Base-by-base conservation (phyloP, 371 early-diverging fungal genomes). In the Dinochytrium kinnereticum region DNA sequence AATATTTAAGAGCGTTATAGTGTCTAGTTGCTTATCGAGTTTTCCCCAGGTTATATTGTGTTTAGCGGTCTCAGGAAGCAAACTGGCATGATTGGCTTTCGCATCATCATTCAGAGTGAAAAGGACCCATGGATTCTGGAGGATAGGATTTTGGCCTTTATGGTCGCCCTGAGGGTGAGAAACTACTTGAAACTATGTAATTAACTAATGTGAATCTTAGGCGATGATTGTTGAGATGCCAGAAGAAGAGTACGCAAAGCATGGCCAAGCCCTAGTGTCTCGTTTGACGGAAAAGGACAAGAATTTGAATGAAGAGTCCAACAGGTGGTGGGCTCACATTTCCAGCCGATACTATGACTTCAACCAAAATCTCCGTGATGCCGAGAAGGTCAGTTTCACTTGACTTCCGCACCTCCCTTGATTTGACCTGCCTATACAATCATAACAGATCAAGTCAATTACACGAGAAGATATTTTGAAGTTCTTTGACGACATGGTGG, bases 71-170 rank as follows among this genome's bases (percentile, higher is more conserved):
- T 90, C 17, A 86, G 91, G 39, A 89, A 87, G 71, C 89, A 89
- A 51, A 85, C 91, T 0, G 90, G 91, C 0, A 84, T 86, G 15
- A 84, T 90, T 74, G 93, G 92, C 7, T 78, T 92, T 69, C 84
- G 94, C 0, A 84, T 97, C 65, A 86, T 96, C 33, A 76, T 98
- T 17, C 96, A 98, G 75, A 94, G 95, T 71, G 96, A 96, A 77
- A 80, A 88, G 3, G 92, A 91, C 59, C 94, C 98, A 0, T 81
- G 88, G n/a, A 93, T 92, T 78, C 82, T 96, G 40, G 93, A 95
- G 75, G 82, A 85, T 70, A 88, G 97, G 40, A 91, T 96, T 67
- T 92, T 92, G 72, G 82, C 80, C 49, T 98, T 96, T 78, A 78
- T 96, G 76, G 73, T 74, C 40, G 84, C 81, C 68, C 81, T 92